Base-by-base conservation (phyloP, 176 grass and related monocot species). In the Oryza meridionalis region DNA sequence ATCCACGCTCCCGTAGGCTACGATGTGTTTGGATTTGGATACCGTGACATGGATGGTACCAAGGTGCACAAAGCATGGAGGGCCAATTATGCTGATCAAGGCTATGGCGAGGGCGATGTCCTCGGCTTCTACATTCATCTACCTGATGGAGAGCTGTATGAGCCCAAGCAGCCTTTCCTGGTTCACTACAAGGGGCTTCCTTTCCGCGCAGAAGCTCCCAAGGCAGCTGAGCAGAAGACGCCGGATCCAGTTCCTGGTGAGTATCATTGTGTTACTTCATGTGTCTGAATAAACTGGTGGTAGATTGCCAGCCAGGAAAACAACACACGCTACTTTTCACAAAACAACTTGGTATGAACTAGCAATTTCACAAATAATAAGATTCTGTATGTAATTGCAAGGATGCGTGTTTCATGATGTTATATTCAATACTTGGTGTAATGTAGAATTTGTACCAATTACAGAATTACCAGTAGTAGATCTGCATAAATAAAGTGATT, bases 111-210 rank as follows among this genome's bases (percentile, higher is more conserved):
- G 73, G 93, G 96, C 49, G 89, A 98, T 93, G 85, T 98, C 0
- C 81, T 98, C 14, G 96, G 96, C 5, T 95, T 95, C 80, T 95
- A 98, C 72, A 92, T 98, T 83, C 93, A 85, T 84, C 77, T 98
- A 15, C 93, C 96, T 37, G 87, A 95, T 31, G 93, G 96, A 4
- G 87, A 89, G 43, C 64, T 13, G 38, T 93, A 95, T 82, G 93
- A 92, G 43, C 96, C 93, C 27, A 95, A 93, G 88, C 89, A 85
- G 17, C 91, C 87, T 29, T 72, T 91, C 27, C 77, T 98, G 49
- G 74, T 98, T 81, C 87, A 92, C 78, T 92, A 93, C 64, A 98
- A 93, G 87, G 96, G 96, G 26, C 75, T 93, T 70, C 88, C 89
- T 69, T 98, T 91, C 45, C 88, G 76, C 42, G 89, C 86, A 7